Evolutionary conservation across 2,329 filamentous ascomycete species (phyloP), one percentile per base, ranked within the genome.

Genomic region (Herpotrichia juniperi): DNA sequence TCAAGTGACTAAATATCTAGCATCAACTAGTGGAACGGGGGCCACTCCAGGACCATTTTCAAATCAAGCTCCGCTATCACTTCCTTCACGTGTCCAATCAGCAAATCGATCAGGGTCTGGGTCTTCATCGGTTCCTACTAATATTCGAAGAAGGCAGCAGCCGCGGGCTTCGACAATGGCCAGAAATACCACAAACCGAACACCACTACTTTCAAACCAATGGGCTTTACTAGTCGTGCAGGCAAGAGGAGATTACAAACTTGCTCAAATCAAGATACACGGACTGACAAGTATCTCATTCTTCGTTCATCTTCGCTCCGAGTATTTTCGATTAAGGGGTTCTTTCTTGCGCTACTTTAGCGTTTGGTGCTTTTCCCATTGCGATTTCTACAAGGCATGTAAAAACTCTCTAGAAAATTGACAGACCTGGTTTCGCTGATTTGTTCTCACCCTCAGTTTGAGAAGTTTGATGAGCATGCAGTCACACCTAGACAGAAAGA

Each of bases 361-460:
- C 42, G 14, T 53, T 12, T 53, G 46, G 51, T n/a, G 30, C 6
- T 53, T 49, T 19, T 45, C 46, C 3, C 46, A 46, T 17, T 53
- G 46, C 24, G 46, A 53, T 17, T 53, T 53, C 28, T 53, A 49
- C 46, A 31, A 17, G 25, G 51, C 50, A 42, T 39, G 26, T 4
- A 25, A 11, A 3, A 28, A 2, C 25, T 16, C n/a, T 32, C 12
- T 14, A 11, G 3, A 12, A 17, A 37, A 4, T 21, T 17, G 19
- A 4, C 22, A n/a, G 7, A 14, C 21, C 24, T 16, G 3, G n/a
- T 25, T 4, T 9, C 9, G 21, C 25, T 46, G 14, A 39, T n/a
- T 7, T 3, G 8, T 19, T 7, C 34, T 39, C 11, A 22, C n/a
- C 17, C 12, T 16, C 22, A 54, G 51, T 50, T 50, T 21, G 42